Conservation (phyloP, 768 basidiomycete genomes). For the Phlebiopsis flavidoalba region DNA sequence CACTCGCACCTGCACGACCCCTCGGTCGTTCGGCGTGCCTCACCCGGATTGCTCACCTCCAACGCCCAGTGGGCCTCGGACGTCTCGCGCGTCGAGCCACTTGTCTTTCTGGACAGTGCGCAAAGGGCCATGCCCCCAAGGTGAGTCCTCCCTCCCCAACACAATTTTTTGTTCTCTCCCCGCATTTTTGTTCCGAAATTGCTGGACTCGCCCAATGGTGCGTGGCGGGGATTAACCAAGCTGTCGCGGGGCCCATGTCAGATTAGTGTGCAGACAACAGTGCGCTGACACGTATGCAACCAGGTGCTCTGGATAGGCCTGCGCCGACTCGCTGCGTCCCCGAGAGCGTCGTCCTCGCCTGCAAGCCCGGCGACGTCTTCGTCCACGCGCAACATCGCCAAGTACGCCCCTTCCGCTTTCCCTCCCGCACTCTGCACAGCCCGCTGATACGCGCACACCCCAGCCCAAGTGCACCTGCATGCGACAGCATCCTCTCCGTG, state of each 20-base stretch:
- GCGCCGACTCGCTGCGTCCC: constrained; percentile 84
- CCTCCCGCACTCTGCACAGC: not conserved
- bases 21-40: constrained; percentile 17
- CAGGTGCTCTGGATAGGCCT: constrained; percentile 78
- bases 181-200: not conserved
- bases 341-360: constrained; percentile 64
- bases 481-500: constrained; percentile 11
- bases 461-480: constrained; percentile 13
- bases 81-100: constrained; percentile 48
- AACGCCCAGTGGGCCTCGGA: constrained; percentile 72
- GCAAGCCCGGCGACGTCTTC: constrained; percentile 77
- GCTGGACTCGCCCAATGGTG: not conserved
- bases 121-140: constrained; percentile 66
- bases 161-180: too few species aligned
- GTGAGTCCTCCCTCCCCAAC: constrained; percentile 30
- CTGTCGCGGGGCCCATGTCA: not conserved
- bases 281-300: too few species aligned
- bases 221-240: not conserved
- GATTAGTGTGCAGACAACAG: too few species aligned
- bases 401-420: constrained; percentile 44
- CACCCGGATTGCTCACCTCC: constrained; percentile 32
- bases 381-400: constrained; percentile 86
- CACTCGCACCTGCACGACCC: not conserved
- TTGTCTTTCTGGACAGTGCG: constrained; percentile 58
- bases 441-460: not conserved